Percentiles rank a stretch among this genome's conserved stretches.
Evolutionary conservation across 805 yeast genomes (phyloP).

Genomic region (Ogataea trehalophila): DNA sequence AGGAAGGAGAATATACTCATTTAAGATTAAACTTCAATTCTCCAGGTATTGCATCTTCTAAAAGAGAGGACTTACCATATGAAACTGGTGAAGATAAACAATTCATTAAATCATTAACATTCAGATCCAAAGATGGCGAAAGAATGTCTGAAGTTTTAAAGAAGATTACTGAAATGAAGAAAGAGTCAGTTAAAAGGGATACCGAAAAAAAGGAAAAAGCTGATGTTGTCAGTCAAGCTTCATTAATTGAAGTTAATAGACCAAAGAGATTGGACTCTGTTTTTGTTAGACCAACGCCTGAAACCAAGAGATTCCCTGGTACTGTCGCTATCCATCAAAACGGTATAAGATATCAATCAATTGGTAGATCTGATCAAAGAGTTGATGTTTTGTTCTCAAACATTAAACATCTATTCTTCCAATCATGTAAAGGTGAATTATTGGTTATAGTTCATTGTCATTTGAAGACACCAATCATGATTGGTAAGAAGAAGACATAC

Average conservation of each 20-base stretch:
- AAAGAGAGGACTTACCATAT: slow-evolving; percentile 79
- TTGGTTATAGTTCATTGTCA: slow-evolving; percentile 91
- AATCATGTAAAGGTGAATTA: slow-evolving; percentile 92
- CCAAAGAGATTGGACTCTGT: slow-evolving; percentile 84
- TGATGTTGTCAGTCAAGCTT: slow-evolving; percentile 92
- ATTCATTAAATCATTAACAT: slow-evolving; percentile 79
- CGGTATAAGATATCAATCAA: slow-evolving; percentile 90
- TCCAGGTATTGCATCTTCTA: slow-evolving; percentile 68
- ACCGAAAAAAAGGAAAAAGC: slow-evolving; percentile 87
- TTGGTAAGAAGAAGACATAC: slow-evolving; percentile 92
- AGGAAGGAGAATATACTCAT: slow-evolving; percentile 93
- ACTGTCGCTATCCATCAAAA: slow-evolving; percentile 87
- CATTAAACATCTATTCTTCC: slow-evolving; percentile 90
- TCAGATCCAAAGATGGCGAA: slow-evolving; percentile 86
- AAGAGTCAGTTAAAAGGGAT: slow-evolving; percentile 85
- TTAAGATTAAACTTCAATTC: slow-evolving; percentile 87
- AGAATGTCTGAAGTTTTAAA: slow-evolving; percentile 87
- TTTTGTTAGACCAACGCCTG: slow-evolving; percentile 92
- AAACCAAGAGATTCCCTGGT: slow-evolving; percentile 93
- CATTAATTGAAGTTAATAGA: slow-evolving; percentile 76
- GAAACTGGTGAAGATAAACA: slow-evolving; percentile 85
- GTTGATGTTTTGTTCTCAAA: slow-evolving; percentile 87
- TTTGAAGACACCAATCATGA: slow-evolving; percentile 86
- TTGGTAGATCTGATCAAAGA: slow-evolving; percentile 76
- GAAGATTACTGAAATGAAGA: slow-evolving; percentile 87